Evolutionary conservation across 2,329 filamentous ascomycete species (phyloP), one percentile per base, ranked within the genome.

Genomic region (Coniochaeta prunicola): DNA sequence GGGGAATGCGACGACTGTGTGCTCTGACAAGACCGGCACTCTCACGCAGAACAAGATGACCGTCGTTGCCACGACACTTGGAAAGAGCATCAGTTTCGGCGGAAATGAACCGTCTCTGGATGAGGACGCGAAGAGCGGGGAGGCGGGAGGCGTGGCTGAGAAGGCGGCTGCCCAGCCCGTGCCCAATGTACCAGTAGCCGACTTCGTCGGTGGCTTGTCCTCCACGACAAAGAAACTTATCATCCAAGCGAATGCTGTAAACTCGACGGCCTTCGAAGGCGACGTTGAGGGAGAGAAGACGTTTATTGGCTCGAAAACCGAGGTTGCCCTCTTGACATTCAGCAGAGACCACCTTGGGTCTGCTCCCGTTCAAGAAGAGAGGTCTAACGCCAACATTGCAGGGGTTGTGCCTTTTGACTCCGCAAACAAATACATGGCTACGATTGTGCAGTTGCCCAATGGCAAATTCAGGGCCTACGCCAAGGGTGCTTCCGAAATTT

Each of bases 21-120:
- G 90, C 72, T 92, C 89, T 4, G 90, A 91, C 70, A 91, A 91
- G 73, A 91, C 88, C 1, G 88, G 88, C 56, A 91, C 88, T 5
- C 73, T 91, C 19, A 91, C 88, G 0, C 86, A 89, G 60, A 90
- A 90, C 68, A 85, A 86, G 70, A 90, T 90, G 87, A 88, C 86
- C 0, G 88, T 91, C 1, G 88, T 92, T 31, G 86, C 88, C 28
- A 88, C 87, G 7, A 86, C 86, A 5, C 73, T 90, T 42, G 87
- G 87, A 31, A 70, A 67, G 56, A 70, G 67, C 24, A 68, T 62
- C 55, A 71, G 69, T 62, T 71, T 71, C 34, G 69, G 69, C 17
- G 69, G 69, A 8, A 69, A 65, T 8, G 69, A 70, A 4, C 58
- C 65, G 5, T 60, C 66, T 0, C 59, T 71, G 1, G 67, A 69